Evolutionary conservation across 352 stramenopile genomes (phyloP), one percentile per base, ranked within the genome.

Genomic region (Pythium grandisporangium): DNA sequence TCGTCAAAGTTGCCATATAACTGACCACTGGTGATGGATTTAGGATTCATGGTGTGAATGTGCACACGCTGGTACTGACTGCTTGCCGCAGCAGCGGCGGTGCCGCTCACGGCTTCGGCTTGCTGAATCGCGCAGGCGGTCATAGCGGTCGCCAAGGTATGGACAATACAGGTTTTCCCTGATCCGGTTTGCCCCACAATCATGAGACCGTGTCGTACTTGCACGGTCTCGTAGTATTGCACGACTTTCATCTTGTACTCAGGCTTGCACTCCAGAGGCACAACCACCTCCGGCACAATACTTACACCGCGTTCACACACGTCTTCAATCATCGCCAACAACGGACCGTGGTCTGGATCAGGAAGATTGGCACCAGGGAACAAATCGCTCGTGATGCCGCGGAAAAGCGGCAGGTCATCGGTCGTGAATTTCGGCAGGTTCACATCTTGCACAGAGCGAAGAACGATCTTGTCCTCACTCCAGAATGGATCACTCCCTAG

Each of bases 191-290:
- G 68, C 0, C 93, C 93, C 4, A 98, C 93, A 42, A 98, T 93
- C 93, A 98, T 98, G 39, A 98, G 88, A 0, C 93, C 93, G 50
- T 98, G 93, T 11, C 93, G 77, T 19, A 98, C 93, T 14, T 97
- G 78, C 40, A 91, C 75, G 0, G 95, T 98, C 48, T 98, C 93
- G 60, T 98, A 98, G 30, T 97, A 90, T 58, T 98, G 87, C 6
- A 98, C 73, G 10, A 97, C 71, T 35, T 91, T 93, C 71, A 82
- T 79, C 47, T 80, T 84, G 52, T 93, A 94, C 49, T 86, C 73
- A 2, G 70, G 61, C 33, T 88, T 91, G 55, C 72, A 81, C 32
- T 91, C 72, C 1, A 94, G 54, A 5, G 76, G 69, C 6, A 84
- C 48, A 30, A 59, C 48, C 10, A 68, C 44, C 32, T 89, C 77